phyloP scores from a whole-genome alignment of 768 basidiomycete genomes.

The Pleurotus giganteus region DNA sequence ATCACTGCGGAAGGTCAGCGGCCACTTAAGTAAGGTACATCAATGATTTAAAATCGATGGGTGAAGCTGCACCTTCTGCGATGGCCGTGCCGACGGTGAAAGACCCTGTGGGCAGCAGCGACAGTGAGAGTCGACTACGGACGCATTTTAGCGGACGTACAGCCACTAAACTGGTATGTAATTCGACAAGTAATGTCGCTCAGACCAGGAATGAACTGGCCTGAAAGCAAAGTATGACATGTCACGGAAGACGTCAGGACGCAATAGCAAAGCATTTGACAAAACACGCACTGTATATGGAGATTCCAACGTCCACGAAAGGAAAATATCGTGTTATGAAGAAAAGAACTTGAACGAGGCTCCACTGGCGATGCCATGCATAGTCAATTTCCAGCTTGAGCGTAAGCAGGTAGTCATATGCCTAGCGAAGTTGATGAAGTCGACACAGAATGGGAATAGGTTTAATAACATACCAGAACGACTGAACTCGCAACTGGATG shows the following conservation, averaged over 20 bases:
- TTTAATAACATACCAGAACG: neutral
- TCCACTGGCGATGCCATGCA: neutral
- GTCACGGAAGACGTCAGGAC: neutral
- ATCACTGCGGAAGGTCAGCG: neutral
- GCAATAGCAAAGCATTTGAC: neutral
- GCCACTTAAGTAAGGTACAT: neutral
- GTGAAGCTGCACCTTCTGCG: neutral
- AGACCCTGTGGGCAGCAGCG: neutral
- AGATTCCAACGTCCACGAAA: neutral
- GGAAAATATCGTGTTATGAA: neutral
- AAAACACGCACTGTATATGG: slow-evolving; percentile 5
- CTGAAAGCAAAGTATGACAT: neutral
- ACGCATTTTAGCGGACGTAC: neutral
- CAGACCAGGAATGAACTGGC: neutral
- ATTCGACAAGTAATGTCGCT: neutral
- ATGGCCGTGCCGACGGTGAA: slow-evolving; percentile 1
- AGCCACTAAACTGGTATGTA: neutral
- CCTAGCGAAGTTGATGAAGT: neutral
- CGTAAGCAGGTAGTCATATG: neutral
- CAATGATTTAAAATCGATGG: neutral
- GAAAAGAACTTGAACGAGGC: neutral
- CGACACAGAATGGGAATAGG: neutral
- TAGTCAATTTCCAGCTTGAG: neutral
- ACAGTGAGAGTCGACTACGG: neutral
- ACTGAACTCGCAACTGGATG: neutral